These are phyloP conservation scores for Blastomyces emzantsi DNA, from an alignment of 2,329 filamentous ascomycete species.

Conservation along the genomic window DNA sequence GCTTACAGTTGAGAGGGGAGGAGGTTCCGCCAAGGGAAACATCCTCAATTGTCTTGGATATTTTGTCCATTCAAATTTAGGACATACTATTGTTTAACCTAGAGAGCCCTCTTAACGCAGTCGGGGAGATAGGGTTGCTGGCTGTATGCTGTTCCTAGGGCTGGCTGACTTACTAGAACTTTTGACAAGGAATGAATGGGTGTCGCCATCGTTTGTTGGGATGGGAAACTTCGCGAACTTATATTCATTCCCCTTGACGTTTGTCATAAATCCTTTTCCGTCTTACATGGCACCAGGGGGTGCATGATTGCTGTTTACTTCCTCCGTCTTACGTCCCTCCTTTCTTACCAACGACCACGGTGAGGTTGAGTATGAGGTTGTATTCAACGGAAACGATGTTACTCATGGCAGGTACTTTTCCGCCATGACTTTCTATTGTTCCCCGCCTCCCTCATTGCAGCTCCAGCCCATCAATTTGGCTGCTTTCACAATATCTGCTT, in stretches of 20 bases:
- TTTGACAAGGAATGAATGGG: not conserved
- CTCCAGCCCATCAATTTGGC: not conserved
- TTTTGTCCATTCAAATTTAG: not conserved
- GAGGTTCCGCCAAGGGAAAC: not conserved
- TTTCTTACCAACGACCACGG: no score
- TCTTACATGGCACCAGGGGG: not conserved
- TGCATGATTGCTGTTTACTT: not conserved
- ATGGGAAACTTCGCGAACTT: not conserved
- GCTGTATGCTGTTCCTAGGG: not conserved
- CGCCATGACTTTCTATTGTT: not conserved
- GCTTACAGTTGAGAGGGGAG: not conserved
- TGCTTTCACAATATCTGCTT: not conserved
- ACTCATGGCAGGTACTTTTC: not conserved
- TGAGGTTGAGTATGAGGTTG: not conserved
- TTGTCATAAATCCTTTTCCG: not conserved
- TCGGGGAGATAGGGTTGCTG: not conserved
- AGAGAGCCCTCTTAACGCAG: not conserved
- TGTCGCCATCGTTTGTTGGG: not conserved
- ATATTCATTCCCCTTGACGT: not conserved
- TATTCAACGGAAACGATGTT: not conserved
- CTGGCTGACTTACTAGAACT: not conserved
- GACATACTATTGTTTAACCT: not conserved
- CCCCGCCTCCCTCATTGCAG: not conserved
- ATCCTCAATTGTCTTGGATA: not conserved
- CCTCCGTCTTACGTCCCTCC: no score